These are phyloP conservation scores for Halophytophthora polymorphica DNA, from an alignment of 352 stramenopile genomes.

Conservation along the genomic window DNA sequence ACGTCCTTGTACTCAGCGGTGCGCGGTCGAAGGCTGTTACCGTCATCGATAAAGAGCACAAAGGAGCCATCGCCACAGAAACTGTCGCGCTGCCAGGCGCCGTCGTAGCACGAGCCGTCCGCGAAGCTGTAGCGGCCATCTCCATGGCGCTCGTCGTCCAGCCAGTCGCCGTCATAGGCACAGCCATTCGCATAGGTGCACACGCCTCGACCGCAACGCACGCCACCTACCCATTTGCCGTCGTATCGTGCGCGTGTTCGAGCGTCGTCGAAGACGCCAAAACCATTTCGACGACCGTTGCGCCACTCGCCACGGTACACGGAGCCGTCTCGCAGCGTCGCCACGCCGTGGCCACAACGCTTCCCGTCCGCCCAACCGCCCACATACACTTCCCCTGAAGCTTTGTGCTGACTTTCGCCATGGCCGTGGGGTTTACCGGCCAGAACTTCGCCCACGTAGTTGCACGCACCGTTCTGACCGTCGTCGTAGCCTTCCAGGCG, in stretches of 20 bases:
- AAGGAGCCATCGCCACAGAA: slow-evolving; percentile 73
- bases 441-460: slow-evolving; percentile 43
- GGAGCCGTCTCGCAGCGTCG: slow-evolving; percentile 68
- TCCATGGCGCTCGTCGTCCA: slow-evolving; percentile 77
- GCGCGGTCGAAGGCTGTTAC: neutral
- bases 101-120: slow-evolving; percentile 79
- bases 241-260: slow-evolving; percentile 63
- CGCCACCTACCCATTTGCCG: slow-evolving; percentile 83
- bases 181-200: slow-evolving; percentile 64
- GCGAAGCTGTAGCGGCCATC: slow-evolving; percentile 67
- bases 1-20: slow-evolving; percentile 1
- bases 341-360: slow-evolving; percentile 48
- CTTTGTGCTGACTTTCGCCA: slow-evolving; percentile 40
- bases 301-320: slow-evolving; percentile 83
- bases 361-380: slow-evolving; percentile 44
- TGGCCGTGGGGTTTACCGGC: slow-evolving; percentile 50
- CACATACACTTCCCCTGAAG: slow-evolving; percentile 44
- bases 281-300: slow-evolving; percentile 82
- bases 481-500: slow-evolving; percentile 54
- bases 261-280: slow-evolving; percentile 60
- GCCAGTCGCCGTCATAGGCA: slow-evolving; percentile 82
- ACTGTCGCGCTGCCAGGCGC: slow-evolving; percentile 74
- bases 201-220: slow-evolving; percentile 57
- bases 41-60: slow-evolving; percentile 41
- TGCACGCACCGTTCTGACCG: slow-evolving; percentile 34